These are phyloP conservation scores for Porogramme epimiltina DNA, from an alignment of 1,284 basidiomycete genomes.

Conservation along the genomic window DNA sequence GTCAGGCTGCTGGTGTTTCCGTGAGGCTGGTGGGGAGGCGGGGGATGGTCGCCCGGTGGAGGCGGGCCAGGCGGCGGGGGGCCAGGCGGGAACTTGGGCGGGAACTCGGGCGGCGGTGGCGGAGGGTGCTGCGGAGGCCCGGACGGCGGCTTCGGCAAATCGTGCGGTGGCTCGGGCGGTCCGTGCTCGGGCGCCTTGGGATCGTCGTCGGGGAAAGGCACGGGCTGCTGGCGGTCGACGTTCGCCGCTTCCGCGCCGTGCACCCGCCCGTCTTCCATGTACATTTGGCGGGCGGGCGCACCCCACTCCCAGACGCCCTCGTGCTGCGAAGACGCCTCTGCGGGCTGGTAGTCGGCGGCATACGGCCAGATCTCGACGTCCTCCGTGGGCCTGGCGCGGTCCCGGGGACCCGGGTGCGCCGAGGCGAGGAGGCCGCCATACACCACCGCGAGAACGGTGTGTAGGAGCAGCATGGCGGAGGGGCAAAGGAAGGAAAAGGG, in stretches of 20 bases:
- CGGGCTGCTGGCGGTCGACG: background rate
- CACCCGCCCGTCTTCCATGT: conserved; percentile 1
- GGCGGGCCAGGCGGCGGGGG: conserved; percentile 2
- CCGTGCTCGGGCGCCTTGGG: background rate
- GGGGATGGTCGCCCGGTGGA: background rate
- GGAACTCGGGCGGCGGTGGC: background rate
- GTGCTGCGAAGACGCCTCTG: background rate
- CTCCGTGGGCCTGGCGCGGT: conserved; percentile 1
- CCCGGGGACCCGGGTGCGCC: conserved; percentile 10
- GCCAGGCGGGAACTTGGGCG: conserved; percentile 8
- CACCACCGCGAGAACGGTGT: conserved; percentile 24
- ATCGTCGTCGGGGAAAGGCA: background rate
- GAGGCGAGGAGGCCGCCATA: conserved; percentile 24
- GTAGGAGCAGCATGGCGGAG: conserved; percentile 19
- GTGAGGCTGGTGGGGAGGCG: conserved; percentile 11
- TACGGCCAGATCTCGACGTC: background rate
- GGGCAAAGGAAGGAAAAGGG: conserved; percentile 5
- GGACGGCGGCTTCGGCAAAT: background rate
- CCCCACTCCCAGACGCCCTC: conserved; percentile 4
- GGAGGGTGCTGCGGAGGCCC: conserved; percentile 12
- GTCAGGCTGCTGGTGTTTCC: conserved; percentile 34
- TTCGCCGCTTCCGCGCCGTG: background rate
- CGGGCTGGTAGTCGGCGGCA: background rate
- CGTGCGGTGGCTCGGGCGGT: conserved; percentile 1
- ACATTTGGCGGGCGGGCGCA: conserved; percentile 5